Evolutionary conservation across 2,329 filamentous ascomycete species (phyloP).

Genomic region (Daldinia sp.): DNA sequence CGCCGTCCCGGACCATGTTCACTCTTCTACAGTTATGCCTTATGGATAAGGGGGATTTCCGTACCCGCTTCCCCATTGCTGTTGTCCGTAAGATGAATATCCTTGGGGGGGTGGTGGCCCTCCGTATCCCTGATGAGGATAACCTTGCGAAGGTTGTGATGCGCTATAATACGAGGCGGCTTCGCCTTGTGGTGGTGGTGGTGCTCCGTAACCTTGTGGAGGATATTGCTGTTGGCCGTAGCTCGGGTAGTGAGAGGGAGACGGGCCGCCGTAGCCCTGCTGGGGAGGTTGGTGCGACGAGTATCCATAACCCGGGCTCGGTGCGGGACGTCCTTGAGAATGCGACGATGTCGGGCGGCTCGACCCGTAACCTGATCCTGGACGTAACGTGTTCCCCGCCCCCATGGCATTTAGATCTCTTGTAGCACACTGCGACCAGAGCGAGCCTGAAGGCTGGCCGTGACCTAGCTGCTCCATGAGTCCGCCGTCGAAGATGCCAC

Average conservation of each 20-base stretch:
- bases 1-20: conserved; percentile 6
- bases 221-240: conserved; percentile 31
- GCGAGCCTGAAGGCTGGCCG: conserved; percentile 68
- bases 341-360: conserved; percentile 52
- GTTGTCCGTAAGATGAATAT: conserved; percentile 37
- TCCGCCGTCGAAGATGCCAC: conserved; percentile 54
- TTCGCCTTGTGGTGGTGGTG: conserved; percentile 19
- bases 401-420: conserved; percentile 69
- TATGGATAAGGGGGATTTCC: conserved; percentile 35
- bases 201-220: conserved; percentile 36
- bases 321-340: conserved; percentile 49
- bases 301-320: conserved; percentile 57
- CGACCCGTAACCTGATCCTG: conserved; percentile 51
- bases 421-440: conserved; percentile 72
- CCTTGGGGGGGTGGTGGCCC: conserved; percentile 34
- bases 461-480: conserved; percentile 62
- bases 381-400: conserved; percentile 57
- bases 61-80: conserved; percentile 37
- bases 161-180: conserved; percentile 32
- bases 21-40: neutral
- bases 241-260: conserved; percentile 25
- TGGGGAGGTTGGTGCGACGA: conserved; percentile 50
- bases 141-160: conserved; percentile 20
- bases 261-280: conserved; percentile 31
- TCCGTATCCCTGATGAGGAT: conserved; percentile 26